Conservation (phyloP, 78 protist genomes). For the Tieghemostelium lacteum region DNA sequence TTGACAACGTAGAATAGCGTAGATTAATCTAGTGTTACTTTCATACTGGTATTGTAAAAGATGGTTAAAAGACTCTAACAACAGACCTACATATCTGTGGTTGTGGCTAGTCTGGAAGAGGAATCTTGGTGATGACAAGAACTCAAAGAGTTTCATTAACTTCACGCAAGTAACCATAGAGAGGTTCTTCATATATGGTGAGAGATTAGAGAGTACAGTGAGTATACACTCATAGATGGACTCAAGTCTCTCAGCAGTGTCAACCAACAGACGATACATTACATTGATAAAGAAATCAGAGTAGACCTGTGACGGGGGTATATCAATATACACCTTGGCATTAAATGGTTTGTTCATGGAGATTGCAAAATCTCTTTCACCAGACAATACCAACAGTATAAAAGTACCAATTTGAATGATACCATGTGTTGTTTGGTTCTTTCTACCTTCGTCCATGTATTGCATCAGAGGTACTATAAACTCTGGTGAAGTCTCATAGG, state of each 20-base stretch:
- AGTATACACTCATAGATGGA: conserved; percentile 77
- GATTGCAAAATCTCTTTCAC: conserved; percentile 85
- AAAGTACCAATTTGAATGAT: conserved; percentile 74
- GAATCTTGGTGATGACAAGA: conserved; percentile 46
- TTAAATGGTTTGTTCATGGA: conserved; percentile 64
- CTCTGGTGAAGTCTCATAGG: conserved; percentile 39
- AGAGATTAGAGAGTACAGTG: conserved; percentile 80
- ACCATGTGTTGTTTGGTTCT: conserved; percentile 50
- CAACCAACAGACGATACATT: conserved; percentile 43
- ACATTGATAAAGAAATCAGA: conserved; percentile 65
- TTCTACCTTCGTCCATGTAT: conserved; percentile 82
- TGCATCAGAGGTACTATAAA: conserved; percentile 57
- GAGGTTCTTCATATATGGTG: conserved; percentile 87
- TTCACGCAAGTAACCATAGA: conserved; percentile 80
- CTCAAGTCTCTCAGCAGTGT: conserved; percentile 44
- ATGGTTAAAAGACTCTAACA: conserved; percentile 82
- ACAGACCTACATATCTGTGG: conserved; percentile 54
- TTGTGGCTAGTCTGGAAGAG: conserved; percentile 68
- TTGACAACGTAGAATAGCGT: conserved; percentile 76
- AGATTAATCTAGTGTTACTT: conserved; percentile 82
- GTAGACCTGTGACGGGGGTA: conserved; percentile 47
- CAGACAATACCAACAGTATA: conserved; percentile 55
- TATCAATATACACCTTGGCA: conserved; percentile 14
- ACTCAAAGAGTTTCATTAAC: conserved; percentile 80
- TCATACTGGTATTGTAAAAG: conserved; percentile 90